phyloP scores from a whole-genome alignment of 352 stramenopile genomes.

The Stramenopiles sp. region DNA sequence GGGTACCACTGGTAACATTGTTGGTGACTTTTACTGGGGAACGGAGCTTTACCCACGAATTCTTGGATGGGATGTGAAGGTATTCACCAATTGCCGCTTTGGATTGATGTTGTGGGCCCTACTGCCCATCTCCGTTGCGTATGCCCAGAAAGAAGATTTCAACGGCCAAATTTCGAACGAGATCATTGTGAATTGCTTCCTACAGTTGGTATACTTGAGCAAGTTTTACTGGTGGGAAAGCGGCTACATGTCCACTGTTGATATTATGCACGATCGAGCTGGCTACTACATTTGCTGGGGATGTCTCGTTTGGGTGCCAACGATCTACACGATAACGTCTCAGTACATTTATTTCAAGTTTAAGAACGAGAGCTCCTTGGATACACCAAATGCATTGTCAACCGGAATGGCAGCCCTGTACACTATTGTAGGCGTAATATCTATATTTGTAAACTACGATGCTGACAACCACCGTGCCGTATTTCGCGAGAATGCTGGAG shows the following conservation, averaged over 20 bases:
- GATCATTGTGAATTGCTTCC: constrained; percentile 52
- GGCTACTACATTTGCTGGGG: constrained; percentile 90
- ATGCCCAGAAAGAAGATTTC: constrained; percentile 50
- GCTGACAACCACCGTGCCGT: constrained; percentile 74
- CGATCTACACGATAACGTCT: constrained; percentile 58
- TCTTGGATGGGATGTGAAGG: constrained; percentile 82
- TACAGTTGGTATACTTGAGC: constrained; percentile 79
- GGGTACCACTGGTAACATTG: constrained; percentile 62
- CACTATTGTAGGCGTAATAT: constrained; percentile 40
- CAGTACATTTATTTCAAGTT: neutral
- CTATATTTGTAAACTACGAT: constrained; percentile 81
- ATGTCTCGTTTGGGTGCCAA: constrained; percentile 73
- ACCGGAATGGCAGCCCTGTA: neutral
- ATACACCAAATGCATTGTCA: neutral
- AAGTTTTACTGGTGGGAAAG: constrained; percentile 94
- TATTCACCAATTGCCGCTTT: constrained; percentile 88
- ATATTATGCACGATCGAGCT: constrained; percentile 60
- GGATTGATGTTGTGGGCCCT: constrained; percentile 91
- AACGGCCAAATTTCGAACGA: constrained; percentile 53
- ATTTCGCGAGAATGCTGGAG: constrained; percentile 60
- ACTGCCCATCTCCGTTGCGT: constrained; percentile 63
- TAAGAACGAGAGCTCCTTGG: neutral
- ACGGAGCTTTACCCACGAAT: constrained; percentile 87
- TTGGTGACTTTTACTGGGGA: constrained; percentile 92
- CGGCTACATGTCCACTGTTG: constrained; percentile 63